Evolutionary conservation across 768 basidiomycete genomes (phyloP), one percentile per base, ranked within the genome.

Genomic region (Boletus rufocinnamomeus): DNA sequence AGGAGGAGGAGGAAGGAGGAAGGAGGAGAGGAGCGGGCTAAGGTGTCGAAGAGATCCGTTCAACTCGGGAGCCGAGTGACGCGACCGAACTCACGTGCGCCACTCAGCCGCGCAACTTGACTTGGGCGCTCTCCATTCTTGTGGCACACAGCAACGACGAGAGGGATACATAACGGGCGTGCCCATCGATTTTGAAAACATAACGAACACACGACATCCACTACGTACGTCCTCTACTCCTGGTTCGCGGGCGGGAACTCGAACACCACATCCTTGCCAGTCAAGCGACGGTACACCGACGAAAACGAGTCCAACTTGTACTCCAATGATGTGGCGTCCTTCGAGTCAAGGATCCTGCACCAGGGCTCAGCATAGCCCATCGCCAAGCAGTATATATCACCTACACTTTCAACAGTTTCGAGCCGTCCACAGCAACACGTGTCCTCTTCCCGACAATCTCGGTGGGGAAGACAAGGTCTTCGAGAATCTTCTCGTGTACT

Each of bases 261-360:
- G 72, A 94, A 94, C 54, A 90, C 87, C 58, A 97, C 95, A 63
- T 98, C 95, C 83, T 97, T 98, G 74, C 95, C 95, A 64, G 95
- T 96, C 74, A 97, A 79, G 62, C 89, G 85, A 72, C 89, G 91
- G 84, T 97, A 98, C 63, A 98, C 93, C 43, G 93, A 95, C 50
- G 95, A 91, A 83, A 98, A 99, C 63, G 95, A 96, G 80, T 99
- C 97, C 68, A 98, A 85, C 85, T 99, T 99, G 90, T 99, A 98
- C 83, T 98, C 97, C 74, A 98, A 84, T 70, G 93, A 91, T 75
- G 95, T 98, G 56, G 94, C 86, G 74, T 99, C 97, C 78, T 98
- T 98, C 65, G 93, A 82, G 83, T 99, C 97, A 66, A 99, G 89
- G 83, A 95, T 89, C 66, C 96, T 98, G 59, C 32, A 21, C 32